phyloP scores from a whole-genome alignment of 768 basidiomycete genomes.

The Trametes cingulata region DNA sequence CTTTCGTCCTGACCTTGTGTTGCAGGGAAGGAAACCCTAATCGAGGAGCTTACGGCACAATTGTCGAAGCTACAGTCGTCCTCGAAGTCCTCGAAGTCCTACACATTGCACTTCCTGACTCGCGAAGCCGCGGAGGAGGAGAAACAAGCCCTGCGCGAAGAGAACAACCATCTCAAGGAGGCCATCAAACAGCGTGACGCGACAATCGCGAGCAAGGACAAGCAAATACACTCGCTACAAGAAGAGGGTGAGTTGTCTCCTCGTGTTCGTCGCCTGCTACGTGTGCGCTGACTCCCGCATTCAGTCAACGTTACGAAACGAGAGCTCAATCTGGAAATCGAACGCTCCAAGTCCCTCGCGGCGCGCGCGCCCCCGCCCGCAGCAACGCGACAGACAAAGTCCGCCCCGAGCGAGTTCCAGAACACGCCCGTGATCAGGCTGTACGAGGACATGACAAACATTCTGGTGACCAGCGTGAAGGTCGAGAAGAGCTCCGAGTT shows the following conservation, averaged over 20 bases:
- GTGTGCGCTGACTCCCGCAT: not conserved
- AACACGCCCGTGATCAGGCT: conserved; percentile 62
- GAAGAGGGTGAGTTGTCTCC: conserved; percentile 38
- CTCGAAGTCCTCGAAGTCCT: conserved; percentile 47
- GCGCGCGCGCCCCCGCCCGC: conserved; percentile 44
- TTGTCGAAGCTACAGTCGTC: conserved; percentile 53
- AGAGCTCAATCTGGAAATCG: conserved; percentile 66
- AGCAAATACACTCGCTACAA: conserved; percentile 47
- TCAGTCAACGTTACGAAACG: conserved; percentile 52
- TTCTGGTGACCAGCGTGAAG: conserved; percentile 68
- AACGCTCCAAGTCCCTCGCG: conserved; percentile 44
- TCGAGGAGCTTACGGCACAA: conserved; percentile 55
- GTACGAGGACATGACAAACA: conserved; percentile 86
- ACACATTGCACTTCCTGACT: conserved; percentile 66
- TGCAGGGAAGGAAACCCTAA: conserved; percentile 57
- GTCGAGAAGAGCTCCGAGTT: conserved; percentile 42
- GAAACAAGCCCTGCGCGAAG: conserved; percentile 51
- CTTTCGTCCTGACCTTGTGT: not conserved
- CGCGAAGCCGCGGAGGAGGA: conserved; percentile 75
- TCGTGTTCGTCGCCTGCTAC: conserved; percentile 1
- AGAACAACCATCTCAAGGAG: conserved; percentile 46
- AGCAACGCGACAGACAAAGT: conserved; percentile 36
- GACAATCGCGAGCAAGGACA: conserved; percentile 44
- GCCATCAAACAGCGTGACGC: conserved; percentile 44
- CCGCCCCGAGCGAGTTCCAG: conserved; percentile 53